A percentile compares a stretch with the other conserved stretches of the same genome.
Evolutionary conservation across 352 stramenopile species (phyloP).

Genomic region (Phytophthora podocarpi): DNA sequence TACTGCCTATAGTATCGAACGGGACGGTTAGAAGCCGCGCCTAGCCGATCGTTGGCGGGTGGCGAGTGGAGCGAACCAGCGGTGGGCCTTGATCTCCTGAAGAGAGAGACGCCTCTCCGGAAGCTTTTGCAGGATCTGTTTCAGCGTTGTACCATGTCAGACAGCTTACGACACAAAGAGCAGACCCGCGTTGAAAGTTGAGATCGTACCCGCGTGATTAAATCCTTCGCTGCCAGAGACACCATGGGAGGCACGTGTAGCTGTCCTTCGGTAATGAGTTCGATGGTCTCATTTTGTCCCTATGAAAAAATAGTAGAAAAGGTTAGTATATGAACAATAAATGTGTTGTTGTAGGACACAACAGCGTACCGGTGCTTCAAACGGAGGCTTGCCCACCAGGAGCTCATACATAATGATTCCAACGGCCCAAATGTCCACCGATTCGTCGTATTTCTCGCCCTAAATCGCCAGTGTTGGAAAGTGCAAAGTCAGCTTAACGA

Average conservation of each 20-base stretch:
- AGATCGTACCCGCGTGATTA: slow-evolving; percentile 62
- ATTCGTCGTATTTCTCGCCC: slow-evolving; percentile 97
- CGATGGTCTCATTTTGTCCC: slow-evolving; percentile 95
- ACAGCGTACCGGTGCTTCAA: slow-evolving; percentile 90
- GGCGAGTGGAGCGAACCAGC: slow-evolving; percentile 71
- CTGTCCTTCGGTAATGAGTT: slow-evolving; percentile 91
- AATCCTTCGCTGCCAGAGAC: slow-evolving; percentile 70
- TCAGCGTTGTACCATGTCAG: neutral
- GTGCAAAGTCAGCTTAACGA: neutral
- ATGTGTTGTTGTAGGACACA: neutral
- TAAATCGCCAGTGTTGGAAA: slow-evolving; percentile 8
- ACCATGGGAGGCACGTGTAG: slow-evolving; percentile 72
- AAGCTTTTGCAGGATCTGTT: slow-evolving; percentile 78
- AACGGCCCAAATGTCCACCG: slow-evolving; percentile 99
- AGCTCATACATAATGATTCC: slow-evolving; percentile 99
- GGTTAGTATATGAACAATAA: neutral
- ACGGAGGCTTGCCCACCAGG: slow-evolving; percentile 96
- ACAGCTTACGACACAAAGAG: neutral
- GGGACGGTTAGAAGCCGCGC: slow-evolving; percentile 37
- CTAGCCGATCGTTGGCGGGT: slow-evolving; percentile 50
- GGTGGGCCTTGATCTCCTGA: slow-evolving; percentile 75
- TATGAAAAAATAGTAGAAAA: slow-evolving; percentile 33
- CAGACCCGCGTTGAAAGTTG: neutral
- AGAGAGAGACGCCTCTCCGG: slow-evolving; percentile 64
- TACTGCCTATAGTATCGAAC: slow-evolving; percentile 11